Percentiles rank a stretch among this genome's conserved stretches.
Evolutionary conservation across 371 early-diverging fungal genomes (phyloP).

Genomic region (Lichtheimia corymbifera): DNA sequence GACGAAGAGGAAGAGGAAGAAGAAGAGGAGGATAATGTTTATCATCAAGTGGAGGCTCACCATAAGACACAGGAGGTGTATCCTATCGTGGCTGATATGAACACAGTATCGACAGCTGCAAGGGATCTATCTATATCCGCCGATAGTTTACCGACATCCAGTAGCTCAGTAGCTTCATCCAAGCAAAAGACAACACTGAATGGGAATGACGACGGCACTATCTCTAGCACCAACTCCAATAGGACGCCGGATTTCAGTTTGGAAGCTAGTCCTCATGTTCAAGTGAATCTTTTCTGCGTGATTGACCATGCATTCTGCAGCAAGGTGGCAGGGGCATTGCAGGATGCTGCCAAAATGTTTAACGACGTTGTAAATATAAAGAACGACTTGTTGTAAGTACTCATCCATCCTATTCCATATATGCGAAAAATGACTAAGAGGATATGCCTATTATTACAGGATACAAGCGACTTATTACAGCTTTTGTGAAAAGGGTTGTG

Average conservation of each 20-base stretch:
- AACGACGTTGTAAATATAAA: slow-evolving; percentile 41
- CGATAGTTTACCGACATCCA: not conserved
- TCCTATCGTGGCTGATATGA: slow-evolving; percentile 9
- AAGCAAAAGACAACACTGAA: not conserved
- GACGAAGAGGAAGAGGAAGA: too few species aligned
- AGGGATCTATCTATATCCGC: too few species aligned
- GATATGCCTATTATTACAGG: not conserved
- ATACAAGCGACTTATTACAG: slow-evolving; percentile 19
- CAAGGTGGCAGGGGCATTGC: slow-evolving; percentile 34
- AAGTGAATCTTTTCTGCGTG: slow-evolving; percentile 14
- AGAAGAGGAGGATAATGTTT: not conserved
- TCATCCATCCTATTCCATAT: not conserved
- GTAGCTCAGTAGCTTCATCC: slow-evolving; percentile 4
- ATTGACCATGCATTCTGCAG: slow-evolving; percentile 26
- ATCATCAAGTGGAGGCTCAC: slow-evolving; percentile 2
- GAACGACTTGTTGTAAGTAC: slow-evolving; percentile 34
- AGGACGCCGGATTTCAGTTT: slow-evolving; percentile 15
- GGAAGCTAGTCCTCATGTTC: slow-evolving; percentile 14
- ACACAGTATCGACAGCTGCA: not conserved
- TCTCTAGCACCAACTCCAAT: slow-evolving; percentile 18
- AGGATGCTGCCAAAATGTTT: slow-evolving; percentile 37
- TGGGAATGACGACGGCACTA: slow-evolving; percentile 14
- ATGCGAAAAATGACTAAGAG: not conserved
- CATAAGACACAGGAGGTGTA: slow-evolving; percentile 10
- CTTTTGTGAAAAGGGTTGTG: slow-evolving; percentile 37